Base-by-base conservation (phyloP, 2,329 filamentous ascomycete genomes). In the Podosphaera aphanis region DNA sequence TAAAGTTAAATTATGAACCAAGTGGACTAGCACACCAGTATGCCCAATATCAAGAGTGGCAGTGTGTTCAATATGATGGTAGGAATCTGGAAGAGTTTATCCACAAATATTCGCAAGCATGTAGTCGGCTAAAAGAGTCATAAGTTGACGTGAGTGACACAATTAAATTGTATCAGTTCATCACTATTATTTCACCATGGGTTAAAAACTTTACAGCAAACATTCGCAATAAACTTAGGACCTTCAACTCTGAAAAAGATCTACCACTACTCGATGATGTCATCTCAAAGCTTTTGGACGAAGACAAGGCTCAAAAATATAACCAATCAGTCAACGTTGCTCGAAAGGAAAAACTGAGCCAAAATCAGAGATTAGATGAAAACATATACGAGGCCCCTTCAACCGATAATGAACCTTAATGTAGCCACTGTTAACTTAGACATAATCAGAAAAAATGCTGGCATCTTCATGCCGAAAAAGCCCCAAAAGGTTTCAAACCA, bases 81-180 rank as follows among this genome's bases (percentile, higher is more conserved):
- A 43, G 27, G 27, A 25, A 43, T 43, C 23, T 43, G 20, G 40
- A 43, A 23, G 23, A 43, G n/a, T 43, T 43, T 43, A 43, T 43
- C 18, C 25, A 43, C 25, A 42, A 42, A 21, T 29, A 42, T 42
- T 15, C 39, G 10, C 39, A 42, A 27, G 39, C 39, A n/a, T 43
- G 40, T 23, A 43, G 40, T 33, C 40, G 40, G 15, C 20, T 43
- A 23, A 43, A 43, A 19, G 40, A 43, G 27, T 43, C 40, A 43
- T 31, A 43, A 18, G 40, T 43, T 16, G 23, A 29, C 27, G 40
- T 43, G 18, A 43, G 23, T 33, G 27, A 43, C 27, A 43, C 23
- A 29, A 29, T 43, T 2, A 43, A 43, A 31, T 25, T 31, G n/a
- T 43, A 43, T 43, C 40, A 43, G n/a, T 43, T 43, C 40, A 43